A percentile compares a stretch with the other conserved stretches of the same genome.
These are phyloP conservation scores for Yueomyces sinensis DNA, from an alignment of 805 yeast species.

Conservation along the genomic window DNA sequence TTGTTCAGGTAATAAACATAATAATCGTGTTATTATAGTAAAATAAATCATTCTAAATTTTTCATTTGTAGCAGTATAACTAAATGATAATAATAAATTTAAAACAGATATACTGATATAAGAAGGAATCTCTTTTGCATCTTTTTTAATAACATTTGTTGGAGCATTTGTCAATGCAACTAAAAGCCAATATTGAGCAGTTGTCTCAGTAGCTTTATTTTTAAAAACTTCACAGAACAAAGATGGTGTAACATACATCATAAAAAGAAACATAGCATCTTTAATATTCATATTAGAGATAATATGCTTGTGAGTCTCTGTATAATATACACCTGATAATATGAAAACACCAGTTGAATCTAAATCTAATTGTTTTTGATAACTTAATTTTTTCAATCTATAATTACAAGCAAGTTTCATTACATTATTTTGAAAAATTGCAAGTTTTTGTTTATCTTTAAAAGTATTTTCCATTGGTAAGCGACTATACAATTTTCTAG, in stretches of 20 bases:
- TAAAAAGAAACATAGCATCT: slow-evolving; percentile 28
- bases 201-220: slow-evolving; percentile 17
- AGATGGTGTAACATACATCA: slow-evolving; percentile 31
- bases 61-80: slow-evolving; percentile 27
- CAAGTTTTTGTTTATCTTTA: slow-evolving; percentile 20
- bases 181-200: slow-evolving; percentile 27
- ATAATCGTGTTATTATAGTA: slow-evolving; percentile 49
- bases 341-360: slow-evolving; percentile 25
- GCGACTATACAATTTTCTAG: slow-evolving; percentile 30
- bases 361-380: slow-evolving; percentile 18
- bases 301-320: slow-evolving; percentile 10
- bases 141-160: slow-evolving; percentile 7
- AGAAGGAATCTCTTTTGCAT: slow-evolving; percentile 18
- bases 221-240: slow-evolving; percentile 14
- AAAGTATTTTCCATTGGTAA: slow-evolving; percentile 21
- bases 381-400: slow-evolving; percentile 18
- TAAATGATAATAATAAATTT: slow-evolving; percentile 28
- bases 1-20: slow-evolving; percentile 45
- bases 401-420: slow-evolving; percentile 27
- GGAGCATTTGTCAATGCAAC: slow-evolving; percentile 17
- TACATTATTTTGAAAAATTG: slow-evolving; percentile 23
- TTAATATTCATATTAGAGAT: slow-evolving; percentile 8
- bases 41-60: slow-evolving; percentile 32
- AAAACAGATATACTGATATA: slow-evolving; percentile 27
- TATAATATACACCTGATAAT: slow-evolving; percentile 14